Percentiles rank a stretch among this genome's conserved stretches.
Evolutionary conservation across 116 monocot species (phyloP).

Genomic region (Cymodocea nodosa): DNA sequence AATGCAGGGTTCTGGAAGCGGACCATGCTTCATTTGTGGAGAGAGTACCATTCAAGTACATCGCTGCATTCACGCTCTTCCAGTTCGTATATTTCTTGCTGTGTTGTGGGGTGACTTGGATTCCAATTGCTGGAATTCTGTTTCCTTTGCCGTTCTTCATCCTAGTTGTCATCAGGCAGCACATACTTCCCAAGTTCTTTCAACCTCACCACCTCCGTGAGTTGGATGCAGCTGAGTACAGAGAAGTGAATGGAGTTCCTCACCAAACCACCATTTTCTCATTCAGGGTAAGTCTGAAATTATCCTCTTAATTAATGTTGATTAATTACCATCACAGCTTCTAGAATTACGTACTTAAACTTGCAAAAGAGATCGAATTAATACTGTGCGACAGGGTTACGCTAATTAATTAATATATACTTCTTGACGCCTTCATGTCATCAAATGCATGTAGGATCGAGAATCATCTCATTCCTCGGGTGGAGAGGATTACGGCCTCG

Average conservation of each 20-base stretch:
- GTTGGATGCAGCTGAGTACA: conserved; percentile 73
- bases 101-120: conserved; percentile 75
- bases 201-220: conserved; percentile 67
- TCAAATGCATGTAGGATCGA: conserved; percentile 17
- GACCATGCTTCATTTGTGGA: conserved; percentile 74
- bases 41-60: conserved; percentile 69
- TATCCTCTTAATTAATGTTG: too few relatives aligned
- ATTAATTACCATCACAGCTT: too few relatives aligned
- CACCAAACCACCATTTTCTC: conserved; percentile 24
- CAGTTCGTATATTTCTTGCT: conserved; percentile 48
- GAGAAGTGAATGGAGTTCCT: conserved; percentile 56
- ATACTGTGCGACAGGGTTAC: too few relatives aligned
- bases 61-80: conserved; percentile 55
- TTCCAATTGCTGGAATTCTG: conserved; percentile 69
- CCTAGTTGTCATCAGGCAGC: conserved; percentile 57
- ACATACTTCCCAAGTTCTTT: conserved; percentile 64
- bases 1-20: conserved; percentile 55
- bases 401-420: too few relatives aligned
- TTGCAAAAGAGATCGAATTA: too few relatives aligned
- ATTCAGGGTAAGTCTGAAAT: conserved; percentile 12
- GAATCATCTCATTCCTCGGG: conserved; percentile 14
- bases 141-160: conserved; percentile 78
- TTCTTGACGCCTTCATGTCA: too few relatives aligned
- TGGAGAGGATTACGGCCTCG: conserved; percentile 4
- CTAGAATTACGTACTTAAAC: too few relatives aligned